Base-by-base conservation (phyloP, 2,329 filamentous ascomycete genomes). In the Clonostachys byssicola region DNA sequence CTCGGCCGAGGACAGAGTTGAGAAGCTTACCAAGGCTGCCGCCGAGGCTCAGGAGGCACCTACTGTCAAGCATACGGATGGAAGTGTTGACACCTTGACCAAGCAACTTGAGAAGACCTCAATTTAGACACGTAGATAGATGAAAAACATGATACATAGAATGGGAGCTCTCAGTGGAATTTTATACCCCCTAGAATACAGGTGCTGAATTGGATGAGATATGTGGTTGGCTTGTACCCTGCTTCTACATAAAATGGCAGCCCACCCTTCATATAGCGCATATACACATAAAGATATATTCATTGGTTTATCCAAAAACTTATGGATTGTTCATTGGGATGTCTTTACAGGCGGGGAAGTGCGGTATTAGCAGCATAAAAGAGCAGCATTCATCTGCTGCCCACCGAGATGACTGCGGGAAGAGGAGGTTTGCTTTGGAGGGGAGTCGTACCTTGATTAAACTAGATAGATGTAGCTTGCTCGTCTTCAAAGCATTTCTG, bases 21-120 rank as follows among this genome's bases (percentile, higher is more conserved):
- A 90, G 71, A 88, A 85, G 65, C 68, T 84, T 36, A 61, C 86
- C 56, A 80, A 85, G 67, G 82, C 86, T 54, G 86, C 85, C 5
- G 79, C 90, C 56, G 77, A 83, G 59, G 86, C 85, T 1, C 86
- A 90, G 66, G 78, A 87, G 52, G 80, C 91, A 66, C 86, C 88
- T 39, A 81, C 85, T n/a, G 77, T 81, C 14, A 80, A 86, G 64
- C 68, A 80, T 54, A 79, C 89, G 66, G 83, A 92, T 62, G 81
- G 84, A 64, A 86, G 88, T 34, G 88, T 97, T 38, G 91, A 96
- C 58, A 84, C 83, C 42, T 72, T 97, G 60, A 87, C 90, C 14
- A 80, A 86, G 63, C 77, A 82, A 60, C 70, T 97, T 56, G 81
- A 79, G 51, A 92, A 92, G 78, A 88, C 89, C 20, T 64, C 56